Percentiles rank a stretch among this genome's conserved stretches.
Conservation (phyloP, 2,329 filamentous ascomycete species). For the Tolypocladium tropicale region DNA sequence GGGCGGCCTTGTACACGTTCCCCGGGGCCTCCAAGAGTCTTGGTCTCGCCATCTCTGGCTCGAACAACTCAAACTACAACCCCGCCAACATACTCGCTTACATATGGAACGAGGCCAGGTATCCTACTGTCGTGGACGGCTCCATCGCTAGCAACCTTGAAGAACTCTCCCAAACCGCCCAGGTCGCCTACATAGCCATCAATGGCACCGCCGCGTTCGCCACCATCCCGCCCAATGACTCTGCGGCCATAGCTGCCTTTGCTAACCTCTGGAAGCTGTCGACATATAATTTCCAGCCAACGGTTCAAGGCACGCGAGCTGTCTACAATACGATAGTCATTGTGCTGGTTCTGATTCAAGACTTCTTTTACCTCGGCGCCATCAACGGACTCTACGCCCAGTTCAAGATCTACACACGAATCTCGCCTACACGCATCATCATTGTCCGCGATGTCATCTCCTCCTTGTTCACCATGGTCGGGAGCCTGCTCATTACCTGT, state of each 20-base stretch:
- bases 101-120: conserved; percentile 11
- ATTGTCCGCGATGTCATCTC: conserved; percentile 8
- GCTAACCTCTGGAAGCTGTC: conserved; percentile 11
- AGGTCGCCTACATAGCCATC: conserved; percentile 6
- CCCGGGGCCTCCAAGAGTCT: conserved; percentile 6
- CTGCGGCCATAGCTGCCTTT: conserved; percentile 8
- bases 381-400: conserved; percentile 11
- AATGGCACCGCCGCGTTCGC: conserved; percentile 8
- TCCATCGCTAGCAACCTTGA: conserved; percentile 6
- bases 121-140: conserved; percentile 7
- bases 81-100: conserved; percentile 7
- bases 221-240: conserved; percentile 5
- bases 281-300: conserved; percentile 11
- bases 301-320: conserved; percentile 10
- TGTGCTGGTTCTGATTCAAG: conserved; percentile 12
- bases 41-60: conserved; percentile 4
- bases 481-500: conserved; percentile 5
- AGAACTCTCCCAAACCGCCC: conserved; percentile 6
- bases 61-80: conserved; percentile 6
- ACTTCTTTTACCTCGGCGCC: conserved; percentile 13
- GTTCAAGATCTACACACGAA: conserved; percentile 10
- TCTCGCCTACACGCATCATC: conserved; percentile 5
- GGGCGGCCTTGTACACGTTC: conserved; percentile 9
- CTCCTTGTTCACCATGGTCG: conserved; percentile 7
- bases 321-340: conserved; percentile 15